Evolutionary conservation across 23 red algal genomes (phyloP).

Genomic region (Pyropia haitanensis): DNA sequence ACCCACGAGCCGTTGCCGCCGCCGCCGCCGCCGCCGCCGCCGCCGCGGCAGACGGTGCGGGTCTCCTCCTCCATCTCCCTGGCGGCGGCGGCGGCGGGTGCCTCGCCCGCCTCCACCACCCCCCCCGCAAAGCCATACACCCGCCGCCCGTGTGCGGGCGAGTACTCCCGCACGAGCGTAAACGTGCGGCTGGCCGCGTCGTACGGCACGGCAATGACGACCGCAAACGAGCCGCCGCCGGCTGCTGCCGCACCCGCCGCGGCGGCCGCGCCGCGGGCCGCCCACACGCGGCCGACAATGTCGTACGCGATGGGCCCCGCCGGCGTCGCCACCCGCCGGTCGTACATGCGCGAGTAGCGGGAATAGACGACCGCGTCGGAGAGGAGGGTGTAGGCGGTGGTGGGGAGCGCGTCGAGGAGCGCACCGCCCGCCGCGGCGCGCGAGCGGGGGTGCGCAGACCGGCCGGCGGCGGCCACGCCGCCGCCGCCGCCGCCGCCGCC

Average conservation of each 20-base stretch:
- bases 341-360: slow-evolving; percentile 53
- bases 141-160: slow-evolving; percentile 26
- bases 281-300: slow-evolving; percentile 46
- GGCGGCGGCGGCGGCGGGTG: slow-evolving; percentile 21
- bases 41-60: slow-evolving; percentile 14
- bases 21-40: too few relatives aligned
- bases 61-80: slow-evolving; percentile 62
- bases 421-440: too few relatives aligned
- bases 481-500: too few relatives aligned
- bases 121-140: slow-evolving; percentile 52
- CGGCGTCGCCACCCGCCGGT: slow-evolving; percentile 24
- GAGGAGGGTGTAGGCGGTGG: slow-evolving; percentile 6
- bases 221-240: slow-evolving; percentile 40
- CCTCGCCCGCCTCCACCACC: slow-evolving; percentile 24
- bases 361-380: slow-evolving; percentile 34
- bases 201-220: slow-evolving; percentile 53
- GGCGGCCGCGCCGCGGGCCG: too few relatives aligned
- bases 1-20: slow-evolving; percentile 4
- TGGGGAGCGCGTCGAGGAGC: too few relatives aligned
- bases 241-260: too few relatives aligned
- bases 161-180: slow-evolving; percentile 55
- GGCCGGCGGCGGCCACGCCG: too few relatives aligned
- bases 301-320: slow-evolving; percentile 23
- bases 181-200: slow-evolving; percentile 24
- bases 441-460: too few relatives aligned